phyloP scores from a whole-genome alignment of 164 flowering plant species.

The Aristolochia fimbriata region DNA sequence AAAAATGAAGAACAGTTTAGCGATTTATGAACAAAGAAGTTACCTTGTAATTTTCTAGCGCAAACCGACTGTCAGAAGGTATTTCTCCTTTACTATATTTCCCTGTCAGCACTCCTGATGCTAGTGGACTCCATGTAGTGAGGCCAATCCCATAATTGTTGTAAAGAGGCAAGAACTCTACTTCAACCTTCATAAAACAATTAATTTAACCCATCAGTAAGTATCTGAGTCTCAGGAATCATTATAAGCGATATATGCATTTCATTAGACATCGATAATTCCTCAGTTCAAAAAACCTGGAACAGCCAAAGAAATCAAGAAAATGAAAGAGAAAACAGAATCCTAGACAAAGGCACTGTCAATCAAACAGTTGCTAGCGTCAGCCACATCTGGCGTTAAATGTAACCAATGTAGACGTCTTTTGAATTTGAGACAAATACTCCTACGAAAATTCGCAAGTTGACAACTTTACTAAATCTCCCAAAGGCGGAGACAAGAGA shows the following conservation, averaged over 20 bases:
- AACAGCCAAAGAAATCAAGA: no score
- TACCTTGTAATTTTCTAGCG: conserved; percentile 95
- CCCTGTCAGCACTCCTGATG: conserved; percentile 96
- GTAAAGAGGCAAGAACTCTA: conserved; percentile 82
- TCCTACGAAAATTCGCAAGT: no score
- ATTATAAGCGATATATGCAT: no score
- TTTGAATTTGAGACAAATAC: no score
- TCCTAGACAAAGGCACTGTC: not conserved
- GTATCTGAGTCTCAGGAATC: no score
- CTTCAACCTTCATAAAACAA: conserved; percentile 12
- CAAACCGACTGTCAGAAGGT: conserved; percentile 92
- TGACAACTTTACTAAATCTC: no score
- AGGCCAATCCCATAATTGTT: conserved; percentile 88
- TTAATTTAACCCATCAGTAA: no score
- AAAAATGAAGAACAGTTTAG: not conserved
- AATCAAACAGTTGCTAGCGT: not conserved
- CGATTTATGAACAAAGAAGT: not conserved
- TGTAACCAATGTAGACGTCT: no score
- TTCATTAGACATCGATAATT: no score
- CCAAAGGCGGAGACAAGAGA: no score
- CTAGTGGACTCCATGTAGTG: conserved; percentile 99
- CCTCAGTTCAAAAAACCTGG: no score
- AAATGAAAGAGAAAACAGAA: no score
- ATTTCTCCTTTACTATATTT: conserved; percentile 68
- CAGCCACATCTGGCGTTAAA: not conserved